These are phyloP conservation scores for Claviceps fusiformis DNA, from an alignment of 2,329 filamentous ascomycete genomes.

Conservation along the genomic window DNA sequence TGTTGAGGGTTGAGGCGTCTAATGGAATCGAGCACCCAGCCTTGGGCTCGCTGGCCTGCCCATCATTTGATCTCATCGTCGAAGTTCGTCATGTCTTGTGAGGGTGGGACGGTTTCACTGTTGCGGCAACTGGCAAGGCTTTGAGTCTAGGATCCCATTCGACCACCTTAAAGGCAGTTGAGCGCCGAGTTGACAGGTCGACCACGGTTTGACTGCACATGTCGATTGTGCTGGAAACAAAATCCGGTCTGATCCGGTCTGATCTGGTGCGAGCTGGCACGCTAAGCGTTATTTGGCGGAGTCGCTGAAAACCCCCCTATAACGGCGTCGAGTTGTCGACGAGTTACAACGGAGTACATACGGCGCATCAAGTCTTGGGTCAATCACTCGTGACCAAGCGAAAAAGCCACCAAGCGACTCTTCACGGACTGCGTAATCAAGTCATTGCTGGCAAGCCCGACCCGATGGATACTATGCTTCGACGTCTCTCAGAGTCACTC, in stretches of 20 bases:
- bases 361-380: not conserved
- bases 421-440: not conserved
- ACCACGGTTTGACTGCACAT: not conserved
- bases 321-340: not conserved
- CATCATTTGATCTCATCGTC: too few relatives aligned
- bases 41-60: not conserved
- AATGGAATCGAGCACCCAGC: not conserved
- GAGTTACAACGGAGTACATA: not conserved
- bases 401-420: not conserved
- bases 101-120: not conserved
- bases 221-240: too few relatives aligned
- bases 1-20: not conserved
- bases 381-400: not conserved
- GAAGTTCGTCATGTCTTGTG: too few relatives aligned
- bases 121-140: not conserved
- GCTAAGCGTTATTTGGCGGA: not conserved
- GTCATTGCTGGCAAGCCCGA: not conserved
- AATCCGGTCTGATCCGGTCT: not conserved
- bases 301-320: not conserved
- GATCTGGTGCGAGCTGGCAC: not conserved
- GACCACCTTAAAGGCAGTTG: not conserved
- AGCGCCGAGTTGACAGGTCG: not conserved
- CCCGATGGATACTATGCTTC: not conserved
- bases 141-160: not conserved
- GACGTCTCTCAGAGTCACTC: not conserved